phyloP scores from a whole-genome alignment of 225 moss, liverwort and hornwort species.

The Ulota crispa region DNA sequence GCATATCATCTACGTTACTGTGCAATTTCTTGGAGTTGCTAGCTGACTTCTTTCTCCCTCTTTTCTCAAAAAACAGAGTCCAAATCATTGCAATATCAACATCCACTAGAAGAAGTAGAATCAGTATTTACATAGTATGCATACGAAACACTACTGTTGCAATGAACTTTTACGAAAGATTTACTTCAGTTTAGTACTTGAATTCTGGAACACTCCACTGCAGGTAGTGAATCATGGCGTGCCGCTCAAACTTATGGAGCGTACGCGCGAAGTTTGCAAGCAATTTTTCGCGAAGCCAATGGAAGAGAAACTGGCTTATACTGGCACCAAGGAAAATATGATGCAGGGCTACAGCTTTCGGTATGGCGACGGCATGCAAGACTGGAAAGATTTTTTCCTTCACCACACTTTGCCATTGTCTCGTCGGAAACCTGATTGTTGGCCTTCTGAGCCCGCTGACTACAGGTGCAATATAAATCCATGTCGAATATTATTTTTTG shows the following conservation, averaged over 20 bases:
- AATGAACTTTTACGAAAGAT: background rate
- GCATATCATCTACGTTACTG: background rate
- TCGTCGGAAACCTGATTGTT: constrained; percentile 24
- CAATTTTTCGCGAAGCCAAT: constrained; percentile 23
- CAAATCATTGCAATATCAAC: background rate
- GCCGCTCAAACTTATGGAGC: constrained; percentile 28
- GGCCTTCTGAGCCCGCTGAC: constrained; percentile 22
- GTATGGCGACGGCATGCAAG: background rate
- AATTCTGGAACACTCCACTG: background rate
- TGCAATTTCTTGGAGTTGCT: background rate
- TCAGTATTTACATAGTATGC: background rate
- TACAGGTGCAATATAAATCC: constrained; percentile 24
- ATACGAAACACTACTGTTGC: background rate
- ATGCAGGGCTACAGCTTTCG: constrained; percentile 21
- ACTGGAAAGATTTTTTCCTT: constrained; percentile 29
- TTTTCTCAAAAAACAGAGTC: background rate
- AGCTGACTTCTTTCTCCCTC: background rate
- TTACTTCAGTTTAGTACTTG: background rate
- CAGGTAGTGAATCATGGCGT: constrained; percentile 39
- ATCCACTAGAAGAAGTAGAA: background rate
- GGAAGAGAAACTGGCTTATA: constrained; percentile 22
- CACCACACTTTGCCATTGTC: constrained; percentile 22
- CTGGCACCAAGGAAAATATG: background rate
- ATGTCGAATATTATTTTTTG: background rate
- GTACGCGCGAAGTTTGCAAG: constrained; percentile 11